Conservation (phyloP, 768 basidiomycete species). For the Wakefieldia striispora region DNA sequence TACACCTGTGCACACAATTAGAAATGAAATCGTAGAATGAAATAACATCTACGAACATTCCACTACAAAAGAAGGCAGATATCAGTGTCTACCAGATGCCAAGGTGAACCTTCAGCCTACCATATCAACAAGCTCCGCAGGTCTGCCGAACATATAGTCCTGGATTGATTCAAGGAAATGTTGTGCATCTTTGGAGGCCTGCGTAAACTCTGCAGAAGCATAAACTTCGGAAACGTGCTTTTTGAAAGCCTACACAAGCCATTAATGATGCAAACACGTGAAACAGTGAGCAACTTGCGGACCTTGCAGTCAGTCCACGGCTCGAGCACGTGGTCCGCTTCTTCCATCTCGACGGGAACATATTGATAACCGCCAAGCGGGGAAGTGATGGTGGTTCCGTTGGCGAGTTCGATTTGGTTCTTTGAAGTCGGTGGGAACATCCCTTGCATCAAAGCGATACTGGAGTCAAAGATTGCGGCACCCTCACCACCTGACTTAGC, state of each 20-base stretch:
- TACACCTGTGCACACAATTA: constrained; percentile 48
- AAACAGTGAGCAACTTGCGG: constrained; percentile 28
- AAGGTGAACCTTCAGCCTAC: constrained; percentile 38
- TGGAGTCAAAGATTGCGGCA: constrained; percentile 77
- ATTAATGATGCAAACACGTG: constrained; percentile 34
- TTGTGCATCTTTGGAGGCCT: constrained; percentile 50
- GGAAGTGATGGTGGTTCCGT: constrained; percentile 66
- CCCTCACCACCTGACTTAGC: constrained; percentile 84
- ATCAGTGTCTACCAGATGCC: constrained; percentile 10
- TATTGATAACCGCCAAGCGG: constrained; percentile 89
- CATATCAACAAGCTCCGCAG: constrained; percentile 59
- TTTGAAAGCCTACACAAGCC: constrained; percentile 50
- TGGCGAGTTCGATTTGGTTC: constrained; percentile 73
- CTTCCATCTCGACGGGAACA: constrained; percentile 64
- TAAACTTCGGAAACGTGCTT: constrained; percentile 65
- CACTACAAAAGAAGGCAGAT: constrained; percentile 44
- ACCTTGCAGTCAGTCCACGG: constrained; percentile 69
- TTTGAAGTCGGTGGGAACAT: constrained; percentile 73
- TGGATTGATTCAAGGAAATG: constrained; percentile 62
- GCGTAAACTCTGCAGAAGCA: constrained; percentile 61
- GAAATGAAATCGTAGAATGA: constrained; percentile 2
- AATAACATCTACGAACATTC: constrained; percentile 55
- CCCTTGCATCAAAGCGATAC: constrained; percentile 79
- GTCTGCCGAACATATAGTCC: constrained; percentile 70
- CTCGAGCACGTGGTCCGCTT: constrained; percentile 74